phyloP scores from a whole-genome alignment of 2,329 filamentous ascomycete genomes.

The Xylariales sp. region DNA sequence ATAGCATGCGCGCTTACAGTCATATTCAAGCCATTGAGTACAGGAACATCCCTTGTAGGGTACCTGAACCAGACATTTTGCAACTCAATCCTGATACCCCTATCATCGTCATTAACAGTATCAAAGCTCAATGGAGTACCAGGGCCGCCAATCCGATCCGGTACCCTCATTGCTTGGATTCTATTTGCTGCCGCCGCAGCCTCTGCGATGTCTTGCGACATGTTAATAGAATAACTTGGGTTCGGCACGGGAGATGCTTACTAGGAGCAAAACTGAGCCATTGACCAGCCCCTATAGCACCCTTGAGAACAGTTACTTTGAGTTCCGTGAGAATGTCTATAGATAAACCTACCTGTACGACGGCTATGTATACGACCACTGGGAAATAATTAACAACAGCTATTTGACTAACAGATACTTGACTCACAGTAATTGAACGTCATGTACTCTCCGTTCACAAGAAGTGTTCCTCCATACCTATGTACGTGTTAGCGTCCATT shows the following conservation, averaged over 20 bases:
- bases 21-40: constrained; percentile 71
- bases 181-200: constrained; percentile 69
- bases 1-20: constrained; percentile 49
- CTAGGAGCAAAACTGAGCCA: constrained; percentile 75
- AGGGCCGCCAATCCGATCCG: constrained; percentile 49
- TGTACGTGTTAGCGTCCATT: constrained; percentile 60
- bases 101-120: constrained; percentile 54
- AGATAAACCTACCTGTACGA: constrained; percentile 63
- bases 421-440: constrained; percentile 58
- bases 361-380: constrained; percentile 72
- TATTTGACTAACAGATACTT: too few species aligned
- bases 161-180: constrained; percentile 62
- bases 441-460: constrained; percentile 63
- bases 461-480: constrained; percentile 73
- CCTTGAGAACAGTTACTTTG: constrained; percentile 36
- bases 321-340: not conserved
- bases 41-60: constrained; percentile 65
- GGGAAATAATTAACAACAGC: constrained; percentile 29
- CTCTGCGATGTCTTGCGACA: constrained; percentile 62
- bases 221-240: constrained; percentile 19
- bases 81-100: constrained; percentile 67
- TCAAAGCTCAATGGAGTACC: constrained; percentile 50
- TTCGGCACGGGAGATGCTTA: constrained; percentile 30
- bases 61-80: constrained; percentile 70
- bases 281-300: constrained; percentile 74